Percentiles rank a stretch among this genome's conserved stretches.
These are phyloP conservation scores for Calonectria pseudoturangicola DNA, from an alignment of 2,329 filamentous ascomycete species.

Conservation along the genomic window DNA sequence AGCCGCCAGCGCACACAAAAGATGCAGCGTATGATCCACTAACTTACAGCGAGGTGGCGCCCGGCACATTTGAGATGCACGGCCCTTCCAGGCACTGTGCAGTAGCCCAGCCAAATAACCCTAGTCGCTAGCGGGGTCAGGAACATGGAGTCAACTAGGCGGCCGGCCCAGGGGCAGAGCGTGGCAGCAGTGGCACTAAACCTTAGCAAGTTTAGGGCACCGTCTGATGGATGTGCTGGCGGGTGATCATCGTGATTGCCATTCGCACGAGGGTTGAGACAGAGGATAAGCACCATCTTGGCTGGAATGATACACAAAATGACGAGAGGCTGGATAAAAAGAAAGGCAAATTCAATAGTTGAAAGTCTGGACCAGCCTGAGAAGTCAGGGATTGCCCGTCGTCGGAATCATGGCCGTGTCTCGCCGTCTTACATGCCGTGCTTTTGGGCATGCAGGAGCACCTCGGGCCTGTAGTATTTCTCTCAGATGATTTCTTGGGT, in stretches of 20 bases:
- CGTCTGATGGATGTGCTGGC: not conserved
- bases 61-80: conserved; percentile 23
- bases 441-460: conserved; percentile 13
- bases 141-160: conserved; percentile 15
- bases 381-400: conserved; percentile 9
- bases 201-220: not conserved
- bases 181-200: conserved; percentile 20
- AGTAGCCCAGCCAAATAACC: conserved; percentile 9
- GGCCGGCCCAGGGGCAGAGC: conserved; percentile 21
- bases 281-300: not conserved
- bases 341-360: conserved; percentile 6
- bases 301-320: not conserved
- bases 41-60: conserved; percentile 8
- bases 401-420: conserved; percentile 12
- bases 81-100: not conserved
- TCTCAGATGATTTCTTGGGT: conserved; percentile 13
- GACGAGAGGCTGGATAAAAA: conserved; percentile 10
- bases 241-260: not conserved
- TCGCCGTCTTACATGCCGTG: conserved; percentile 19
- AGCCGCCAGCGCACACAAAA: not conserved
- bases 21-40: conserved; percentile 18
- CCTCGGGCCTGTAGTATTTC: conserved; percentile 19
- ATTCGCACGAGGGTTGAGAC: not conserved
- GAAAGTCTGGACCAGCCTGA: not conserved
- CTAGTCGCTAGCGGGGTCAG: conserved; percentile 2